Percentiles rank a stretch among this genome's conserved stretches.
Evolutionary conservation across 164 flowering plant species (phyloP).

Genomic region (Santalum album): DNA sequence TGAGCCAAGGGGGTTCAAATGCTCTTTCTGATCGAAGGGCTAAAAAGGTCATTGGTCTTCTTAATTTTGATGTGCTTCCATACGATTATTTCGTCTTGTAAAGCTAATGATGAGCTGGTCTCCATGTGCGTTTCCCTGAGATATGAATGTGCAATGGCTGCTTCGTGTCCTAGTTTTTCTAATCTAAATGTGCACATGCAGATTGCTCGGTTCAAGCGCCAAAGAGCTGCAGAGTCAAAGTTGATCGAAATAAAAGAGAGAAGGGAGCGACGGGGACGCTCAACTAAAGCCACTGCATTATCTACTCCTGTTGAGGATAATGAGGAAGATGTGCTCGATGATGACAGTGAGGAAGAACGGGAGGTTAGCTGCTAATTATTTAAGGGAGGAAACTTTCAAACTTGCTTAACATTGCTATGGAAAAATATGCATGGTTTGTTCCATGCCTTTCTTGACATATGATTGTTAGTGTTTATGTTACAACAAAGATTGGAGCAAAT

Average conservation of each 20-base stretch:
- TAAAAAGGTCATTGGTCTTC: slow-evolving; percentile 77
- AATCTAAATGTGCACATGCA: slow-evolving; percentile 15
- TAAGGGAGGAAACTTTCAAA: no score
- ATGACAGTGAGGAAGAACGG: slow-evolving; percentile 94
- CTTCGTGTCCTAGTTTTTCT: no score
- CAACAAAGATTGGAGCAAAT: no score
- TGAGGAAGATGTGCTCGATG: slow-evolving; percentile 81
- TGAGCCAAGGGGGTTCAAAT: slow-evolving; percentile 31
- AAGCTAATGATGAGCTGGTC: no score
- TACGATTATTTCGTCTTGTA: no score
- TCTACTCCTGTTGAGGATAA: slow-evolving; percentile 77
- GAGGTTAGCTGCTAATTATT: slow-evolving; percentile 51
- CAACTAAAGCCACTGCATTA: slow-evolving; percentile 77
- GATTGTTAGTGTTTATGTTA: no score
- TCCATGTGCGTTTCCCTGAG: background rate
- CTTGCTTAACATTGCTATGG: no score
- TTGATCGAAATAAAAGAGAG: slow-evolving; percentile 77
- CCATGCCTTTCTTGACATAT: no score
- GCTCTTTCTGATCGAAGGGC: slow-evolving; percentile 66
- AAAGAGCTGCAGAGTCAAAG: slow-evolving; percentile 81
- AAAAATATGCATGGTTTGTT: no score
- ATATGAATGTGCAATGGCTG: no score
- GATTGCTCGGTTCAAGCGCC: slow-evolving; percentile 89
- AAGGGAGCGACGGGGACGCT: slow-evolving; percentile 86
- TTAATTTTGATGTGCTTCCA: no score